Evolutionary conservation across 441 rosid genomes (phyloP).

Genomic region (Gossypium schwendimanii): DNA sequence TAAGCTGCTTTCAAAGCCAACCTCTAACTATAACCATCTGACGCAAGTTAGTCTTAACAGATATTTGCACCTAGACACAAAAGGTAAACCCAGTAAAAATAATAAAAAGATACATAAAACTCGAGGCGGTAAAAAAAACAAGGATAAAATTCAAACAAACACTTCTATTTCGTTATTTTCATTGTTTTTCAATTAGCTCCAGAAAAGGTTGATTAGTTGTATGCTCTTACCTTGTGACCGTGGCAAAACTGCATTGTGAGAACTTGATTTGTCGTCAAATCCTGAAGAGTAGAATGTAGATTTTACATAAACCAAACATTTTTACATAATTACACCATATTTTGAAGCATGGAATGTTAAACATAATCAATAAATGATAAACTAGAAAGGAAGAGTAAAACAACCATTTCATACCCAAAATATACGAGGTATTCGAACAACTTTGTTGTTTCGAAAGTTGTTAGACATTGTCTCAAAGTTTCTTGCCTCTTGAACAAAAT

Average conservation of each 20-base stretch:
- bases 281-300: constrained; percentile 35
- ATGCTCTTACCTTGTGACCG: constrained; percentile 56
- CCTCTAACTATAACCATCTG: background rate
- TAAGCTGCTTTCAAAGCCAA: background rate
- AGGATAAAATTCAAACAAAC: background rate
- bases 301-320: constrained; percentile 9
- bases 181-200: background rate
- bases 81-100: background rate
- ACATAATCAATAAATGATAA: constrained; percentile 6
- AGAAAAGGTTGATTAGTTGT: background rate
- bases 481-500: constrained; percentile 80
- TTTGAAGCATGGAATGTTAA: background rate
- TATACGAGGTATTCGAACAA: constrained; percentile 53
- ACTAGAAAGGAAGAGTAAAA: constrained; percentile 9
- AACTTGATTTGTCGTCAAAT: constrained; percentile 62
- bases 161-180: background rate
- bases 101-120: background rate
- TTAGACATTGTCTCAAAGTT: constrained; percentile 69
- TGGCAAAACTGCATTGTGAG: constrained; percentile 77
- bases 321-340: background rate
- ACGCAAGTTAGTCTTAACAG: background rate
- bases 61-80: background rate
- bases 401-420: constrained; percentile 51
- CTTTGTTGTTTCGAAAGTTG: constrained; percentile 50
- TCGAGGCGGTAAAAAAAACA: background rate